Percentiles rank a stretch among this genome's conserved stretches.
Evolutionary conservation across 345 rosid genomes (phyloP).

Genomic region (Zanthoxylum bungeanum): DNA sequence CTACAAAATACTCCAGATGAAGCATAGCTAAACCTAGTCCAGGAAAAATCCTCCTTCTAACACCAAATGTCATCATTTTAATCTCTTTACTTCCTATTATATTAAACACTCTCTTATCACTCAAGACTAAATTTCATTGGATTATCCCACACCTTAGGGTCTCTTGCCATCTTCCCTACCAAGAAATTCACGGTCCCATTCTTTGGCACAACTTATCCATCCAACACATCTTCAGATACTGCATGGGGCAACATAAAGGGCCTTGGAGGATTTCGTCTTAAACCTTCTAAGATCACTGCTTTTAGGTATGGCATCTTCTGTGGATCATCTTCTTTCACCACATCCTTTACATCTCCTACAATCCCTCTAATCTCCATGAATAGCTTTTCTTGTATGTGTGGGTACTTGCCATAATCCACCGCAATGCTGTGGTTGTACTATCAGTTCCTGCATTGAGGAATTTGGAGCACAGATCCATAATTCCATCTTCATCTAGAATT

Average conservation of each 20-base stretch:
- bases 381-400: conserved; percentile 1
- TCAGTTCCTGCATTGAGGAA: neutral
- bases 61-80: conserved; percentile 17
- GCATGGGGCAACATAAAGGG: neutral
- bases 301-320: neutral
- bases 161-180: conserved; percentile 13
- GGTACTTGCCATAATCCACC: neutral
- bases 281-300: neutral
- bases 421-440: neutral
- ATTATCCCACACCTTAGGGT: conserved; percentile 7
- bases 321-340: neutral
- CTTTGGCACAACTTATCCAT: neutral
- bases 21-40: neutral
- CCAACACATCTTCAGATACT: neutral
- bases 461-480: neutral
- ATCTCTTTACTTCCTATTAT: conserved; percentile 9
- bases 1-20: conserved; percentile 7
- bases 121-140: conserved; percentile 21
- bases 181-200: conserved; percentile 8
- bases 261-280: neutral
- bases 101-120: neutral
- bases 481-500: conserved; percentile 4
- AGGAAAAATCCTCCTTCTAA: conserved; percentile 19
- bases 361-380: conserved; percentile 3
- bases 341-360: neutral